Percentiles rank a stretch among this genome's conserved stretches.
Conservation (phyloP, 1,284 basidiomycete genomes). For the Inonotus hispidus region DNA sequence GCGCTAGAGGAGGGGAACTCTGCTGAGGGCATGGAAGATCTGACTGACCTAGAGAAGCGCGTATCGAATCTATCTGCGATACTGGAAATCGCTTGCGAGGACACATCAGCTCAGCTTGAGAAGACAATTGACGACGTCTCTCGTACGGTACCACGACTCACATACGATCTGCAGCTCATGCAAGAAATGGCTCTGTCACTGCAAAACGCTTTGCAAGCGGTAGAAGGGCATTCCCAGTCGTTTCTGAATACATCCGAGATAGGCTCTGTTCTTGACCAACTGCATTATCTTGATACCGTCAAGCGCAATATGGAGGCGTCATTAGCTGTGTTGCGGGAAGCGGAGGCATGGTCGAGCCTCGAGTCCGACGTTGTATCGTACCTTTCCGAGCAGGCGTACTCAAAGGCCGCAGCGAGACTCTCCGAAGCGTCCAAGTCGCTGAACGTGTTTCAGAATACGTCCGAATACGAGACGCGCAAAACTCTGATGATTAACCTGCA, state of each 20-base stretch:
- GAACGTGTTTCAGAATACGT: constrained; percentile 85
- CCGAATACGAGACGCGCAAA: constrained; percentile 81
- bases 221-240: constrained; percentile 45
- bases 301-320: constrained; percentile 84
- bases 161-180: constrained; percentile 94
- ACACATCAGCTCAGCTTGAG: constrained; percentile 81
- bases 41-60: constrained; percentile 68
- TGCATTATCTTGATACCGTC: constrained; percentile 76
- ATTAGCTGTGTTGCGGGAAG: constrained; percentile 81
- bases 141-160: constrained; percentile 78
- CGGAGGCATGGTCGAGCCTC: constrained; percentile 90
- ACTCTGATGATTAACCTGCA: constrained; percentile 84
- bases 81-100: constrained; percentile 80
- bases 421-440: constrained; percentile 84
- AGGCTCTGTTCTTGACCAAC: constrained; percentile 58
- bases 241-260: constrained; percentile 48
- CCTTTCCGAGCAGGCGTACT: constrained; percentile 71
- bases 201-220: constrained; percentile 53
- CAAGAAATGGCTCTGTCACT: constrained; percentile 81
- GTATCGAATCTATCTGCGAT: constrained; percentile 69
- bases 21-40: constrained; percentile 42
- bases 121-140: constrained; percentile 87
- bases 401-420: constrained; percentile 83
- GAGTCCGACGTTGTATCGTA: constrained; percentile 86
- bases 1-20: constrained; percentile 31